Evolutionary conservation across 306 rosid genomes (phyloP).

Genomic region (Dalbergia cochinchinensis): DNA sequence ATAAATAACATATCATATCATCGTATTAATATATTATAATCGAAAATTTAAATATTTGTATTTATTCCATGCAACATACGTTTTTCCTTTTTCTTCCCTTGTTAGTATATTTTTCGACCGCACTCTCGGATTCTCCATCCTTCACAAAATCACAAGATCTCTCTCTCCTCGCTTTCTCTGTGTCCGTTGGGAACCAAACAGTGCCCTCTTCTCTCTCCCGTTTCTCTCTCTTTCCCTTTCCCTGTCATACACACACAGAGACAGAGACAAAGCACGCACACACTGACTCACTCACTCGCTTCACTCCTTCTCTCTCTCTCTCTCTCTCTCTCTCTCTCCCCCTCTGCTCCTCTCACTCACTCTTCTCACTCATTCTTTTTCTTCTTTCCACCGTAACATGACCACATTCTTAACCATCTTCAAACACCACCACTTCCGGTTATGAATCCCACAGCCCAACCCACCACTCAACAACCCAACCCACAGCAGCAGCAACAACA

Average conservation of each 20-base stretch:
- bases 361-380: neutral
- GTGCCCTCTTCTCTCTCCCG: constrained; percentile 41
- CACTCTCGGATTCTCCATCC: neutral
- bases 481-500: constrained; percentile 34
- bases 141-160: constrained; percentile 27
- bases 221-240: constrained; percentile 40
- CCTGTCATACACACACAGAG: constrained; percentile 43
- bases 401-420: constrained; percentile 56
- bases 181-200: constrained; percentile 85
- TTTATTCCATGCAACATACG: neutral
- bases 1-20: too few relatives aligned
- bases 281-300: constrained; percentile 8
- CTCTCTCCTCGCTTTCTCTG: constrained; percentile 44
- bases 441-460: constrained; percentile 81
- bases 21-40: too few relatives aligned
- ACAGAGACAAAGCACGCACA: constrained; percentile 39
- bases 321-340: neutral
- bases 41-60: too few relatives aligned
- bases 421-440: constrained; percentile 55
- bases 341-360: neutral
- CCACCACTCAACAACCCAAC: neutral
- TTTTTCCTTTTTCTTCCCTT: neutral
- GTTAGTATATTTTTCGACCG: constrained; percentile 15
- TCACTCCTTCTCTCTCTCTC: neutral
- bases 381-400: constrained; percentile 61